phyloP scores from a whole-genome alignment of 108 stramenopile species.

The Fragilaria crotonensis region DNA sequence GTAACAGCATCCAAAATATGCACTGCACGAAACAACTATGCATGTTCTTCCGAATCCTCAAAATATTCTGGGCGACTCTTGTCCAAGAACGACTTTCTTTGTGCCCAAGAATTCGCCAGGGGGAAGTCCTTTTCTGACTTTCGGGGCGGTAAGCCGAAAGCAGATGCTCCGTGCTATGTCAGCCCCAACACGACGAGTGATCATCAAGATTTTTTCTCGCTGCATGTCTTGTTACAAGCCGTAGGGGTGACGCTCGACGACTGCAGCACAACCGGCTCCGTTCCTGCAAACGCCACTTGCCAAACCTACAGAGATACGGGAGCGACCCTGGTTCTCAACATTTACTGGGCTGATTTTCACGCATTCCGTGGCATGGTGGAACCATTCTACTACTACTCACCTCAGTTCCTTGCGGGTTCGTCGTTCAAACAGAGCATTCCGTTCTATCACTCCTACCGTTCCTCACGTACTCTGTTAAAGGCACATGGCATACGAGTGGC shows the following conservation, averaged over 20 bases:
- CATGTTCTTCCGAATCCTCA: slow-evolving; percentile 12
- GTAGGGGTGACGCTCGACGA: slow-evolving; percentile 18
- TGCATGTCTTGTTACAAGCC: slow-evolving; percentile 20
- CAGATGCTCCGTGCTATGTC: slow-evolving; percentile 26
- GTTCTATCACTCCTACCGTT: slow-evolving; percentile 14
- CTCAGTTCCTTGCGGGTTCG: slow-evolving; percentile 7
- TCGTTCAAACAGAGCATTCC: slow-evolving; percentile 15
- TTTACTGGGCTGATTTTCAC: slow-evolving; percentile 10
- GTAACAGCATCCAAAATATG: slow-evolving; percentile 19
- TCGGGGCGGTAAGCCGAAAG: slow-evolving; percentile 1
- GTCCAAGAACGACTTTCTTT: slow-evolving; percentile 3
- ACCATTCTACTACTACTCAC: slow-evolving; percentile 8
- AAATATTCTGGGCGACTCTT: slow-evolving; percentile 7
- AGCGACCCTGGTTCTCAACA: slow-evolving; percentile 11
- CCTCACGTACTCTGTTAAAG: slow-evolving; percentile 2
- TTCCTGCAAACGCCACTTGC: too few relatives aligned
- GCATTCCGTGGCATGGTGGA: slow-evolving; percentile 15
- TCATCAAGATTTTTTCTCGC: slow-evolving; percentile 23
- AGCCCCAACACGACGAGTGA: slow-evolving; percentile 14
- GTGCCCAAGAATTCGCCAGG: slow-evolving; percentile 4
- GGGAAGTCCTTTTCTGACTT: not conserved
- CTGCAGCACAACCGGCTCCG: not conserved
- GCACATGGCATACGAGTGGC: slow-evolving; percentile 14
- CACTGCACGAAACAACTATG: slow-evolving; percentile 3
- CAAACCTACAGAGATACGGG: slow-evolving; percentile 17